Evolutionary conservation across 2,329 filamentous ascomycete genomes (phyloP).

Genomic region (Colletotrichum kahawae): DNA sequence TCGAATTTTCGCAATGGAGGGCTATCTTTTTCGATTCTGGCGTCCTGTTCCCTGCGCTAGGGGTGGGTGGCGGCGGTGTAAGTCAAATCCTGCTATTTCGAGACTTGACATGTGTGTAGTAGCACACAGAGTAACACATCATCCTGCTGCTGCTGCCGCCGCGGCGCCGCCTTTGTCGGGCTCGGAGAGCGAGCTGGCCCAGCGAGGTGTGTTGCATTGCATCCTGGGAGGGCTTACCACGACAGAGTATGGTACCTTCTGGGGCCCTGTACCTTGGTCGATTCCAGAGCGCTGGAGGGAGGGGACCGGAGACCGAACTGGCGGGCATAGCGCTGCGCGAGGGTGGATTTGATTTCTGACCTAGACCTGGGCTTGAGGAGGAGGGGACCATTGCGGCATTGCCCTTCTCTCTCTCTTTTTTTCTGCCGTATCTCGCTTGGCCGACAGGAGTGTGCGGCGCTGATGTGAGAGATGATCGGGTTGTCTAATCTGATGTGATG

Average conservation of each 20-base stretch:
- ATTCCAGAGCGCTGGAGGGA: background rate
- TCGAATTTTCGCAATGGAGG: background rate
- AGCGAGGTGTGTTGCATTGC: constrained; percentile 14
- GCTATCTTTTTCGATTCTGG: background rate
- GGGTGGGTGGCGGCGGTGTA: background rate
- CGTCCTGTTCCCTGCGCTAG: background rate
- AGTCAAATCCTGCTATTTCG: background rate
- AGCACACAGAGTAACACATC: background rate
- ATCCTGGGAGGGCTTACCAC: background rate
- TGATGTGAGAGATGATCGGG: constrained; percentile 6
- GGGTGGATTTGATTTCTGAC: background rate
- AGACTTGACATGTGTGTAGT: background rate
- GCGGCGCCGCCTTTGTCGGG: background rate
- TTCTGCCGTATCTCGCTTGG: constrained; percentile 13
- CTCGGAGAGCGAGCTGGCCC: background rate
- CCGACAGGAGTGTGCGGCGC: constrained; percentile 1
- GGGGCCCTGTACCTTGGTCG: background rate
- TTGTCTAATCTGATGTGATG: background rate
- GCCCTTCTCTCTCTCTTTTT: background rate
- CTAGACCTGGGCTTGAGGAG: background rate
- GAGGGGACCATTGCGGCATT: background rate
- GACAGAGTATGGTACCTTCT: background rate
- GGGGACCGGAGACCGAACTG: constrained; percentile 3
- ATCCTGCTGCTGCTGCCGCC: background rate
- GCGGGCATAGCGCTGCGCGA: background rate